Evolutionary conservation across 192 early-diverging fungal species (phyloP), one percentile per base, ranked within the genome.

Genomic region (Ambispora gerdemannii): DNA sequence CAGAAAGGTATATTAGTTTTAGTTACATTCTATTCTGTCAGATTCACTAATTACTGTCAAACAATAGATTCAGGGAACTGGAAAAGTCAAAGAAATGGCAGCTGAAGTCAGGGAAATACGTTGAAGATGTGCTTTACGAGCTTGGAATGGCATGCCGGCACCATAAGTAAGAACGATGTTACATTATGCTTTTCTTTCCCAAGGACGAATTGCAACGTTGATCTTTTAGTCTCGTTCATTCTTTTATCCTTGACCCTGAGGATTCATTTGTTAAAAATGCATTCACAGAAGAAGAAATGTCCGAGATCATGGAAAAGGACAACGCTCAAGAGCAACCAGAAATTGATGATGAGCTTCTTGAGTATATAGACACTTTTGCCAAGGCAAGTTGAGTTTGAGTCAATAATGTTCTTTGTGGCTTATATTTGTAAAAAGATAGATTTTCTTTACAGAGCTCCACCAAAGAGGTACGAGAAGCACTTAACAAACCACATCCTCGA

Each of bases 211-310:
- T 43, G 53, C 13, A 31, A 34, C 24, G 35, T 27, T 63, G 38
- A 64, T 24, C 30, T 72, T 72, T 64, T 72, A 72, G 71, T 55
- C 71, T 63, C n/a, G 61, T 72, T 33, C 71, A 72, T 60, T 72
- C 71, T 10, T 64, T 72, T 34, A 64, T 72, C 20, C 49, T 72
- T 27, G 71, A 72, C 52, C 47, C 33, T 53, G 36, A 20, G 61
- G 71, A 72, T 55, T 2, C 3, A 13, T 72, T 72, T 58, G 8
- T 63, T 20, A 50, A 61, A 36, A 51, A 63, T 15, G 71, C 61
- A 50, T 72, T 72, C n/a, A 63, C 34, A 35, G 49, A 63, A 51
- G 60, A 63, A 20, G 71, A 72, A 38, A 22, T 72, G 28, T 34
- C 24, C 15, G 71, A 72, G 27, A 72, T 72, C 33, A 28, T 19